A percentile compares a stretch with the other conserved stretches of the same genome.
phyloP scores from a whole-genome alignment of 768 basidiomycete species.

The Tylopilus subfusipes region DNA sequence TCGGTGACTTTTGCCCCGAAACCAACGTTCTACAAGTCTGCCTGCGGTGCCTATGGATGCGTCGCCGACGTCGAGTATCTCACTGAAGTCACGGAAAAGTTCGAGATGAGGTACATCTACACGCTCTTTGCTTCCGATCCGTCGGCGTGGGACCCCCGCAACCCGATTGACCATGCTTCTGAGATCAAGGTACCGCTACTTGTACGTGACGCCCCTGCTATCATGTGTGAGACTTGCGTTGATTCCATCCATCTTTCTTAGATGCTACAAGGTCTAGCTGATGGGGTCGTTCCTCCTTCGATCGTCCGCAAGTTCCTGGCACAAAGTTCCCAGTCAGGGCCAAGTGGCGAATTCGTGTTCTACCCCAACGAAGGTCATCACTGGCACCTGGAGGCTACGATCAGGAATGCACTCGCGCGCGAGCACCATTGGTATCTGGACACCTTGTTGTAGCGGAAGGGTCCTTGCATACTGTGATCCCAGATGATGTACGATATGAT shows the following conservation, averaged over 20 bases:
- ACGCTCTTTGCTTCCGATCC: conserved; percentile 56
- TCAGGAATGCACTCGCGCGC: conserved; percentile 29
- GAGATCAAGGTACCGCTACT: conserved; percentile 59
- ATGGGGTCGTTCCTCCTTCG: conserved; percentile 60
- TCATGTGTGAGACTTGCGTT: background rate
- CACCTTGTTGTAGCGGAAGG: conserved; percentile 3
- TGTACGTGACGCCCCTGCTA: conserved; percentile 36
- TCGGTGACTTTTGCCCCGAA: conserved; percentile 49
- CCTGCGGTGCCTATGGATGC: conserved; percentile 55
- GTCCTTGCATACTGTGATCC: background rate
- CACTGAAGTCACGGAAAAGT: conserved; percentile 63
- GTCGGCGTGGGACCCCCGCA: conserved; percentile 22
- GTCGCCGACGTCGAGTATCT: conserved; percentile 58
- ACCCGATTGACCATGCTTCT: conserved; percentile 33
- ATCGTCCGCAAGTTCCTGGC: conserved; percentile 42
- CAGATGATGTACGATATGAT: background rate
- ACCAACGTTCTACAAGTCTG: conserved; percentile 50
- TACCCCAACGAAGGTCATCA: conserved; percentile 44
- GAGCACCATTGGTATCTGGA: conserved; percentile 33
- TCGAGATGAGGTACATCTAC: conserved; percentile 53
- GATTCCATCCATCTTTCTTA: conserved; percentile 19
- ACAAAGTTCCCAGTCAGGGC: background rate
- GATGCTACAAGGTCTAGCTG: conserved; percentile 64
- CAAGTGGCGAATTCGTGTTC: conserved; percentile 26
- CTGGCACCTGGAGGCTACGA: conserved; percentile 28